Base-by-base conservation (phyloP, 257 asterid species). In the Solanum sitiens region DNA sequence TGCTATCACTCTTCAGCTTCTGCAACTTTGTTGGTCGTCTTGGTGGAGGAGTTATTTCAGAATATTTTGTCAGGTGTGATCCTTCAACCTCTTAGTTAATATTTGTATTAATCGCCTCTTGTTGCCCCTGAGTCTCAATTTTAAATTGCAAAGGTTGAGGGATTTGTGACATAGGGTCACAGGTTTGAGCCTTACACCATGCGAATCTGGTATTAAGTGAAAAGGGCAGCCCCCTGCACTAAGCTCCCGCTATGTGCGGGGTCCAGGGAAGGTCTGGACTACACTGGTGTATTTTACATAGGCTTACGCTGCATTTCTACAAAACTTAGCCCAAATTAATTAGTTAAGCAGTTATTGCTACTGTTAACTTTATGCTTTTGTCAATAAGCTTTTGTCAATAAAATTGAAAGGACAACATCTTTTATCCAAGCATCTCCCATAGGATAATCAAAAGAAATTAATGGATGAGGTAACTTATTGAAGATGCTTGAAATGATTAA, bases 21-120 rank as follows among this genome's bases (percentile, higher is more conserved):
- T 91, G 93, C 89, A 95, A 93, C 90, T 95, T 95, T 86, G 89
- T 84, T 3, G 98, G 98, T 61, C 94, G 98, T 32, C 96, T 95
- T 88, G 97, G 97, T 77, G 98, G 96, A 32, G 98, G 98, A 35
- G 91, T 89, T 53, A n/a, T 93, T 85, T 95, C 98, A 30, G 97
- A 95, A 82, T 84, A 88, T 88, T 87, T 90, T 45, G 95, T 92
- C 89, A 92, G 97, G 98, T 94, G 74, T 35, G 92, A 85, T 63
- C 47, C 73, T 61, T 75, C n/a, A 45, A 20, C 30, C 44, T 80
- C 70, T 30, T 5, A 80, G 30, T 3, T 80, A 18, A 11, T 47
- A 27, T 27, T 3, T 80, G 8, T 80, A 30, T 80, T 80, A 30
- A 18, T 50, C 85, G 30, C 70, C 85, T 47, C 18, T 47, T 80